phyloP scores from a whole-genome alignment of 495 filamentous ascomycete genomes.

The Hypoxylon trugodes region DNA sequence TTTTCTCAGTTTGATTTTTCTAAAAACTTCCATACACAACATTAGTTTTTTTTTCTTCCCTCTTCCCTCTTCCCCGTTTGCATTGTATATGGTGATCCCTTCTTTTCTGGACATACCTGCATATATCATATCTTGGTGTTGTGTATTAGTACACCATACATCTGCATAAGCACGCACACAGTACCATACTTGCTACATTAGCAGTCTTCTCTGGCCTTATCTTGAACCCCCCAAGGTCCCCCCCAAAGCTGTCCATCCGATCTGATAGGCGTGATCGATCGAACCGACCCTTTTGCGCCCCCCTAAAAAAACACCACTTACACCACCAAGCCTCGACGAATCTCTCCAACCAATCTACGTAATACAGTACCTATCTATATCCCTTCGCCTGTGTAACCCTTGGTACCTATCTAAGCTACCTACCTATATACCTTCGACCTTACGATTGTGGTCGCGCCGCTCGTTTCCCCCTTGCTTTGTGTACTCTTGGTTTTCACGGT shows the following conservation, averaged over 20 bases:
- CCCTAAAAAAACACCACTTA: conserved; percentile 10
- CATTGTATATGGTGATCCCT: conserved; percentile 18
- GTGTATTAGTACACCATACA: conserved; percentile 7
- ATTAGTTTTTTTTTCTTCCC: conserved; percentile 24
- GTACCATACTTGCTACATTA: conserved; percentile 2
- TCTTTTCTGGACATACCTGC: conserved; percentile 16
- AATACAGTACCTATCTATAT: conserved; percentile 18
- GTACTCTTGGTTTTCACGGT: not conserved
- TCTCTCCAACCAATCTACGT: conserved; percentile 22
- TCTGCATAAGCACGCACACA: conserved; percentile 2
- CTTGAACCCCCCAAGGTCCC: not conserved
- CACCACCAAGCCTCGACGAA: conserved; percentile 1
- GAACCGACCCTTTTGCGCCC: conserved; percentile 1
- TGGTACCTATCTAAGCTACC: conserved; percentile 9
- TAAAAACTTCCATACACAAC: conserved; percentile 15
- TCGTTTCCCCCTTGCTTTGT: conserved; percentile 37
- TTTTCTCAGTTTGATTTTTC: conserved; percentile 16
- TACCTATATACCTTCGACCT: too few relatives aligned
- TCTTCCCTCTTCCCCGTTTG: not conserved
- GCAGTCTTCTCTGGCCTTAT: conserved; percentile 15
- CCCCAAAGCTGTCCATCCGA: conserved; percentile 14
- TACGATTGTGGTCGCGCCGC: conserved; percentile 24
- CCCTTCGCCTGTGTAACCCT: conserved; percentile 23
- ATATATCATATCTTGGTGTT: too few relatives aligned
- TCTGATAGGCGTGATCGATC: conserved; percentile 24